A percentile compares a stretch with the other conserved stretches of the same genome.
phyloP scores from a whole-genome alignment of 2,329 filamentous ascomycete species.

The Aspergillus brunneoviolaceus region DNA sequence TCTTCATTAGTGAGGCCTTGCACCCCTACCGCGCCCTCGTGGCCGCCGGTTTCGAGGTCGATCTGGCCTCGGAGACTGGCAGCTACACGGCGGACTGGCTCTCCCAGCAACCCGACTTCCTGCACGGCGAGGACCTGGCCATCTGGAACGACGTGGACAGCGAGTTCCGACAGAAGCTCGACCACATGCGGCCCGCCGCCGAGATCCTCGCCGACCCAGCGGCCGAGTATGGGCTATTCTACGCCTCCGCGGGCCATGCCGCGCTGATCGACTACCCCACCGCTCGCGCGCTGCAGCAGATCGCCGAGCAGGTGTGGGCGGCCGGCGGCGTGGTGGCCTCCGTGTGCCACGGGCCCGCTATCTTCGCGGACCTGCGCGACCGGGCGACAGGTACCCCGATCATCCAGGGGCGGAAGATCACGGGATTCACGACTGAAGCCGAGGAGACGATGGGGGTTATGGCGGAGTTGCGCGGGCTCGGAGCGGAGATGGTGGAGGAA shows the following conservation, averaged over 20 bases:
- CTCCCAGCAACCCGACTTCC: slow-evolving; percentile 43
- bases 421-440: slow-evolving; percentile 8
- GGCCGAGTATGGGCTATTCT: slow-evolving; percentile 39
- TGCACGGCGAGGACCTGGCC: slow-evolving; percentile 41
- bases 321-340: slow-evolving; percentile 30
- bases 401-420: slow-evolving; percentile 4
- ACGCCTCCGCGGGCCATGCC: slow-evolving; percentile 43
- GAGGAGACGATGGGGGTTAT: slow-evolving; percentile 6
- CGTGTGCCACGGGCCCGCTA: slow-evolving; percentile 10
- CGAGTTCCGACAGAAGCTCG: slow-evolving; percentile 36
- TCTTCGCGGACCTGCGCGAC: slow-evolving; percentile 1
- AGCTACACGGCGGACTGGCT: slow-evolving; percentile 48
- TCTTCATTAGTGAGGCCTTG: slow-evolving; percentile 11
- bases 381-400: background rate
- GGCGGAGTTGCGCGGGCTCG: background rate
- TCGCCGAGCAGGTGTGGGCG: slow-evolving; percentile 30
- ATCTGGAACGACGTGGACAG: slow-evolving; percentile 44
- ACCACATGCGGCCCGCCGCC: background rate
- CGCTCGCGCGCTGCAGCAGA: slow-evolving; percentile 29
- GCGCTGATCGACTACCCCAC: slow-evolving; percentile 43
- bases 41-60: slow-evolving; percentile 42
- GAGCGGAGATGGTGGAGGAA: slow-evolving; percentile 3
- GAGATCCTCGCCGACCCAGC: background rate
- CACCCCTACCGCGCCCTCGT: slow-evolving; percentile 6
- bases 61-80: slow-evolving; percentile 49